Base-by-base conservation (phyloP, 1,284 basidiomycete genomes). In the Flammula alnicola region DNA sequence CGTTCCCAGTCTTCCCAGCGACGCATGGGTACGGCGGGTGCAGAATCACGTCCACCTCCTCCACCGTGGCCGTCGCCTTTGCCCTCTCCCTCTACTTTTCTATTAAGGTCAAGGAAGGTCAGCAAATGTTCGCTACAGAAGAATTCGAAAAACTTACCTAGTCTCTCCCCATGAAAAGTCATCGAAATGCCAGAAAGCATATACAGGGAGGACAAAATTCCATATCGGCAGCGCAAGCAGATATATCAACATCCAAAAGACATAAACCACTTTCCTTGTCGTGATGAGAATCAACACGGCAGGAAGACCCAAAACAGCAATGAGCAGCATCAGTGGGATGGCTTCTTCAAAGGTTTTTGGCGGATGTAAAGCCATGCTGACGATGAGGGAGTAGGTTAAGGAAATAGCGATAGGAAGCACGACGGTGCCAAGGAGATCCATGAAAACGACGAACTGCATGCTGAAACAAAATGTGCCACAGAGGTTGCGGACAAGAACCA, bases 1-100 rank as follows among this genome's bases (percentile, higher is more conserved):
- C 95, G 85, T 69, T 99, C 97, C 97, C 97, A 99, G 63, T 99
- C 97, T 71, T 99, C 95, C 97, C 97, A 99, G 49, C 95, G 80
- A 30, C 97, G 85, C 63, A 98, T 73, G 0, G 97, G 95, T 20
- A 99, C 84, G 0, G 80, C 81, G 38, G 46, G 75, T 11, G 74
- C 78, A 40, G 77, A 81, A 20, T 84, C 84, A n/a, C 78, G 74
- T n/a, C 73, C 78, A 40, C 78, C 81, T 25, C 85, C 85, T 14
- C 79, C 81, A 19, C 83, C 91, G 62, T 97, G 94, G 6, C 82
- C 87, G 56, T 84, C 81, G 39, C 77, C 83, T 63, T 91, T 93
- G 39, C 67, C 73, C 71, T 96, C 94, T 26, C 95, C 95, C 70
- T 91, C 93, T 3, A 99, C 95, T 74, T 95, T 95, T 63, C 97